A percentile compares a stretch with the other conserved stretches of the same genome.
Evolutionary conservation across 306 rosid species (phyloP).

Genomic region (Geum urbanum): DNA sequence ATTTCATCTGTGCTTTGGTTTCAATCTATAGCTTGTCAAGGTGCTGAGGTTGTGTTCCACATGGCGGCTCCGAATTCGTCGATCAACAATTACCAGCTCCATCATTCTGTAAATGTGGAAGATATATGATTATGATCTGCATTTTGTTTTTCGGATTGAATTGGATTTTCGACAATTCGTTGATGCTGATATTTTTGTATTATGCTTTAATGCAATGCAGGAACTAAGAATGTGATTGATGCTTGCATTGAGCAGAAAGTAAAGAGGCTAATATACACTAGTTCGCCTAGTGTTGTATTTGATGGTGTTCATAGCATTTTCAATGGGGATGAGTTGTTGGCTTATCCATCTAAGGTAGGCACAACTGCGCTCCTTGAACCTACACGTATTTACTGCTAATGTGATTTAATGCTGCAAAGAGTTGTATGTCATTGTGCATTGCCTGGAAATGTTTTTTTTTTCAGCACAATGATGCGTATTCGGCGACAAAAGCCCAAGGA

Average conservation of each 20-base stretch:
- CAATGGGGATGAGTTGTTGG: slow-evolving; percentile 68
- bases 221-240: slow-evolving; percentile 78
- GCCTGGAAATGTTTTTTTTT: slow-evolving; percentile 29
- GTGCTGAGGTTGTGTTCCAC: slow-evolving; percentile 85
- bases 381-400: background rate
- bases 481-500: slow-evolving; percentile 89
- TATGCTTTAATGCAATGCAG: slow-evolving; percentile 42
- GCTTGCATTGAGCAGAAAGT: slow-evolving; percentile 76
- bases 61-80: slow-evolving; percentile 98
- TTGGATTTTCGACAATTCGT: slow-evolving; percentile 1
- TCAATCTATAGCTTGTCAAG: slow-evolving; percentile 55
- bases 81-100: slow-evolving; percentile 71
- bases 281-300: slow-evolving; percentile 91
- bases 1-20: background rate
- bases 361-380: background rate
- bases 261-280: slow-evolving; percentile 78
- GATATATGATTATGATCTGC: slow-evolving; percentile 30
- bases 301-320: slow-evolving; percentile 78
- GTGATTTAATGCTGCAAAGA: background rate
- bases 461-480: slow-evolving; percentile 88
- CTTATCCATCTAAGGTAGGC: slow-evolving; percentile 70
- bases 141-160: background rate
- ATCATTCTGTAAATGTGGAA: slow-evolving; percentile 82
- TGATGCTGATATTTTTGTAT: background rate
- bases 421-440: background rate